A percentile compares a stretch with the other conserved stretches of the same genome.
phyloP scores from a whole-genome alignment of 73 alveolate genomes.

The Paramecium pentaurelia region DNA sequence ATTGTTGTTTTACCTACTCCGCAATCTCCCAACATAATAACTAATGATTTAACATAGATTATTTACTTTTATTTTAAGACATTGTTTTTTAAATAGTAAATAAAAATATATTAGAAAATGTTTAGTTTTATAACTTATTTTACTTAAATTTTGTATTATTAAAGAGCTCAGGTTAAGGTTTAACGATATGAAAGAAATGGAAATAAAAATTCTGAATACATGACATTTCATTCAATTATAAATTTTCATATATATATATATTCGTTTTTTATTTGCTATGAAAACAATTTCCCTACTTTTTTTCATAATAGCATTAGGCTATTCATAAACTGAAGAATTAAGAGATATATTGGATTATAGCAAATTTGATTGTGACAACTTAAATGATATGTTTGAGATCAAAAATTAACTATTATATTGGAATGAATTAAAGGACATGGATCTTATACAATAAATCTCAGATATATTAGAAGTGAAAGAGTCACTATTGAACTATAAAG shows the following conservation, averaged over 20 bases:
- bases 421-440: background rate
- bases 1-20: conserved; percentile 88
- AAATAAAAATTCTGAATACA: background rate
- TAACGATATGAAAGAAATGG: background rate
- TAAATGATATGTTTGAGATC: background rate
- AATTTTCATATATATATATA: background rate
- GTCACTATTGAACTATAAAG: background rate
- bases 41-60: background rate
- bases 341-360: background rate
- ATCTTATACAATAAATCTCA: background rate
- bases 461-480: background rate
- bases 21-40: conserved; percentile 88
- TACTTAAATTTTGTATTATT: background rate
- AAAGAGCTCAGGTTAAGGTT: background rate
- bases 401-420: background rate
- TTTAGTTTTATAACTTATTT: background rate
- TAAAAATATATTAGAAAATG: background rate
- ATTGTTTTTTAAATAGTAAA: background rate
- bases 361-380: background rate
- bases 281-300: background rate
- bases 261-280: background rate
- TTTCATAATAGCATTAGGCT: background rate
- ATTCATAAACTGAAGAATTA: background rate
- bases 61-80: background rate
- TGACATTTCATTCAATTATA: background rate